These are phyloP conservation scores for Wickerhamomyces subpelliculosus DNA, from an alignment of 805 yeast species.

Conservation along the genomic window DNA sequence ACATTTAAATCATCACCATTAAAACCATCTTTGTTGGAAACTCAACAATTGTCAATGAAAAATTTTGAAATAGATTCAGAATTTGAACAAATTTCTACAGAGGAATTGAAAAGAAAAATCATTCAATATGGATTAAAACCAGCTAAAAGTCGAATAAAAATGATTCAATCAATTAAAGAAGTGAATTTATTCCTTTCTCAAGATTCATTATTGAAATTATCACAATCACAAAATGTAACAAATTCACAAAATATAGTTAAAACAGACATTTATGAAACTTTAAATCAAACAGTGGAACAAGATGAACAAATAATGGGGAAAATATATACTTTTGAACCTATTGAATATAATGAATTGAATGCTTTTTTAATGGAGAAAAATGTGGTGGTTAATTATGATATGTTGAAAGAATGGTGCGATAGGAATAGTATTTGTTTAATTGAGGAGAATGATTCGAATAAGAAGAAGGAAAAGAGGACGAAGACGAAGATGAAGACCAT, in stretches of 20 bases:
- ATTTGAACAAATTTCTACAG: slow-evolving; percentile 14
- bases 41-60: too few species aligned
- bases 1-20: too few species aligned
- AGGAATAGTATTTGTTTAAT: slow-evolving; percentile 16
- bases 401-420: slow-evolving; percentile 20
- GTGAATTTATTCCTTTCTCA: slow-evolving; percentile 9
- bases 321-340: slow-evolving; percentile 20
- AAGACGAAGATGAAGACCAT: background rate
- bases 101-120: slow-evolving; percentile 14
- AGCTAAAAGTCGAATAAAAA: slow-evolving; percentile 10
- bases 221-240: slow-evolving; percentile 14
- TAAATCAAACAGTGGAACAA: slow-evolving; percentile 7
- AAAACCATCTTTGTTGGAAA: too few species aligned
- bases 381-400: slow-evolving; percentile 4
- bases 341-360: slow-evolving; percentile 3
- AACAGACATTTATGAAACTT: slow-evolving; percentile 13
- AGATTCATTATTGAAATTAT: slow-evolving; percentile 10
- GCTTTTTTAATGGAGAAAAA: slow-evolving; percentile 2
- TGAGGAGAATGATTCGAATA: slow-evolving; percentile 8
- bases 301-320: slow-evolving; percentile 11
- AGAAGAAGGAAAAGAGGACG: background rate
- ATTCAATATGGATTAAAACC: slow-evolving; percentile 22
- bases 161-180: slow-evolving; percentile 15
- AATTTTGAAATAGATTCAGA: background rate
- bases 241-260: slow-evolving; percentile 16